Percentiles rank a stretch among this genome's conserved stretches.
These are phyloP conservation scores for Microcyclospora pomicola DNA, from an alignment of 2,329 filamentous ascomycete species.

Conservation along the genomic window DNA sequence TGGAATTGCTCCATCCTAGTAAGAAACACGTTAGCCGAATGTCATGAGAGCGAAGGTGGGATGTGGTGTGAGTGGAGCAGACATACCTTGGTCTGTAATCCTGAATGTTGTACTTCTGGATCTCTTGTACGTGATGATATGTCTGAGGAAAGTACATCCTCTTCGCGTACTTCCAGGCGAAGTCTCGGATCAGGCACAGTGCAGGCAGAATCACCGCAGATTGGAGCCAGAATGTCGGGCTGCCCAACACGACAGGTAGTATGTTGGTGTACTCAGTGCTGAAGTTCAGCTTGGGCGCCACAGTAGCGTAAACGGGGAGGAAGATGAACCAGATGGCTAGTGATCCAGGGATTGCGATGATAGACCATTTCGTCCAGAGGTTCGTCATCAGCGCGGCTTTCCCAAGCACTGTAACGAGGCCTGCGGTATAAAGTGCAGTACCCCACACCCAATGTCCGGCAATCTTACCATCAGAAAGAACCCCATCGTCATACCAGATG, in stretches of 20 bases:
- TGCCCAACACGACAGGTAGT: constrained; percentile 64
- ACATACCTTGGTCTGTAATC: constrained; percentile 86
- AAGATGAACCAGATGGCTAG: constrained; percentile 86
- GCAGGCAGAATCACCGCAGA: constrained; percentile 63
- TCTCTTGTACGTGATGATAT: constrained; percentile 98
- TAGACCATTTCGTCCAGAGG: constrained; percentile 97
- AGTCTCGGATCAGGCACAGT: constrained; percentile 74
- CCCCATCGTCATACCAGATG: constrained; percentile 70
- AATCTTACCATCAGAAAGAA: constrained; percentile 62
- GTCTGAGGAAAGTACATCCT: constrained; percentile 92
- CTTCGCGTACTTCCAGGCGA: constrained; percentile 94
- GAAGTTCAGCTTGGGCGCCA: constrained; percentile 69
- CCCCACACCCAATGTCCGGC: constrained; percentile 98
- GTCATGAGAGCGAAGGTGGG: constrained; percentile 2
- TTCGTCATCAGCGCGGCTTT: constrained; percentile 92
- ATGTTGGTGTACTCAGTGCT: constrained; percentile 77
- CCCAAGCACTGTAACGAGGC: constrained; percentile 82
- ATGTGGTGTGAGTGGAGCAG: neutral
- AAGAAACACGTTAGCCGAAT: constrained; percentile 4
- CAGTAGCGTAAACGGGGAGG: constrained; percentile 71
- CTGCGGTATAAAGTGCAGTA: constrained; percentile 82
- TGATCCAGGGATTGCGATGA: constrained; percentile 87
- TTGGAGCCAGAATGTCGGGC: constrained; percentile 84
- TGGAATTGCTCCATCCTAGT: constrained; percentile 97
- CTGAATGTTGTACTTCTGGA: constrained; percentile 99